Conservation (phyloP, 768 basidiomycete species). For the Trametes punicea region DNA sequence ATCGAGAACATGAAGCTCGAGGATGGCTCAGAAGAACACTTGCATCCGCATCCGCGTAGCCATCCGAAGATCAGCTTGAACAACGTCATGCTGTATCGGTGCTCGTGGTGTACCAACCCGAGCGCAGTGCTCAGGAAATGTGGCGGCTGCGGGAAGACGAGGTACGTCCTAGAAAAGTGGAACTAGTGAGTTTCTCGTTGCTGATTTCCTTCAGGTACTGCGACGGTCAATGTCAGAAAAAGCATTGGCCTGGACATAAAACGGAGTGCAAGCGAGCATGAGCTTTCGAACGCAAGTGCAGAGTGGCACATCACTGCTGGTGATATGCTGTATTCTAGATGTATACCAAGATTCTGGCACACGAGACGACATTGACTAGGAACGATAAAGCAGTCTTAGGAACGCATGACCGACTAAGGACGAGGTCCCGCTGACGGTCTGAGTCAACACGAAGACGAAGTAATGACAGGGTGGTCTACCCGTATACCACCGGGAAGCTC, state of each 20-base stretch:
- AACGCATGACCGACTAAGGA: no score
- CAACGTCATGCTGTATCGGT: slow-evolving; percentile 51
- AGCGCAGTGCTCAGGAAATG: slow-evolving; percentile 57
- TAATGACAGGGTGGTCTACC: not conserved
- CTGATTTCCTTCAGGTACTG: slow-evolving; percentile 37
- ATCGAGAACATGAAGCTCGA: slow-evolving; percentile 44
- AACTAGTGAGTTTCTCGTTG: not conserved
- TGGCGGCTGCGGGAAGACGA: slow-evolving; percentile 39
- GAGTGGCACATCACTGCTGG: not conserved
- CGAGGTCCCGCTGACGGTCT: no score
- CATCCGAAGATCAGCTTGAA: slow-evolving; percentile 48
- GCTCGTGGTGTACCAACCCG: slow-evolving; percentile 64
- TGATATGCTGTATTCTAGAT: not conserved
- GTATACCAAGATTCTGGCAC: not conserved
- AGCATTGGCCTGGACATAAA: slow-evolving; percentile 36
- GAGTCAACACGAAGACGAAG: not conserved
- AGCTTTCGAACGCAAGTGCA: not conserved
- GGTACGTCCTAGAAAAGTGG: slow-evolving; percentile 28
- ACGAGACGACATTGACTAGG: not conserved
- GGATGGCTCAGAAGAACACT: slow-evolving; percentile 29
- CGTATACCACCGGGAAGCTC: not conserved
- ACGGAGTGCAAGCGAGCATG: slow-evolving; percentile 26
- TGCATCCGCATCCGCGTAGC: slow-evolving; percentile 30
- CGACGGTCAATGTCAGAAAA: slow-evolving; percentile 38
- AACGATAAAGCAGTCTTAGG: not conserved